Conservation (phyloP, 1,139 yeast species). For the Geotrichum citri-aurantii region DNA sequence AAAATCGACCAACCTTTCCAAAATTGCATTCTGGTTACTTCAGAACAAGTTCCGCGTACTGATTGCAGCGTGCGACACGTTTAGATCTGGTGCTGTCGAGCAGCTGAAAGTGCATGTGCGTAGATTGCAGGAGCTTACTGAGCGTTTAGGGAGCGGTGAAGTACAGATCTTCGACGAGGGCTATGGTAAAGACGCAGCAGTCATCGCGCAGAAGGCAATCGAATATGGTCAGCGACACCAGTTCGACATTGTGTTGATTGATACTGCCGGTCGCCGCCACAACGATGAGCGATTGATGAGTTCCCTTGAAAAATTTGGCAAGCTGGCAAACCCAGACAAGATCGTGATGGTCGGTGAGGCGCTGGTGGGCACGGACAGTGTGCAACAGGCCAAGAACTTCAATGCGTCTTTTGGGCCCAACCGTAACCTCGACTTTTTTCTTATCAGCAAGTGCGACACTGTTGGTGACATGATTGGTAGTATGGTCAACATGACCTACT, state of each 20-base stretch:
- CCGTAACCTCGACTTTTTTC: conserved; percentile 80
- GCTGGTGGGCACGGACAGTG: conserved; percentile 93
- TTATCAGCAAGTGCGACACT: conserved; percentile 92
- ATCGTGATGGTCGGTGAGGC: conserved; percentile 99
- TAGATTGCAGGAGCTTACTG: conserved; percentile 61
- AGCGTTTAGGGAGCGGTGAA: conserved; percentile 46
- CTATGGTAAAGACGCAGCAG: conserved; percentile 94
- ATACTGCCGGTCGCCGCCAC: conserved; percentile 97
- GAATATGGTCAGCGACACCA: conserved; percentile 59
- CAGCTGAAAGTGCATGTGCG: conserved; percentile 91
- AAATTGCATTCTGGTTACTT: conserved; percentile 89
- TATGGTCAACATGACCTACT: conserved; percentile 96
- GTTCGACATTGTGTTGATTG: conserved; percentile 85
- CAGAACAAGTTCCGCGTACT: conserved; percentile 84
- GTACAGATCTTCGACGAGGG: conserved; percentile 91
- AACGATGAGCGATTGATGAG: conserved; percentile 95
- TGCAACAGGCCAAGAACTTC: conserved; percentile 89
- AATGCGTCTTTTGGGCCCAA: conserved; percentile 87
- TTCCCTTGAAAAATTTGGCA: conserved; percentile 90
- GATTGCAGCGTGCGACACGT: conserved; percentile 96
- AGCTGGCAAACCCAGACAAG: conserved; percentile 91
- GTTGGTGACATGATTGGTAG: conserved; percentile 96
- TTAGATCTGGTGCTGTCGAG: conserved; percentile 97
- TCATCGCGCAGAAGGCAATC: conserved; percentile 91
- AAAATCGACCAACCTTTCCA: conserved; percentile 90